Base-by-base conservation (phyloP, 495 filamentous ascomycete species). In the Geopyxis carbonaria region DNA sequence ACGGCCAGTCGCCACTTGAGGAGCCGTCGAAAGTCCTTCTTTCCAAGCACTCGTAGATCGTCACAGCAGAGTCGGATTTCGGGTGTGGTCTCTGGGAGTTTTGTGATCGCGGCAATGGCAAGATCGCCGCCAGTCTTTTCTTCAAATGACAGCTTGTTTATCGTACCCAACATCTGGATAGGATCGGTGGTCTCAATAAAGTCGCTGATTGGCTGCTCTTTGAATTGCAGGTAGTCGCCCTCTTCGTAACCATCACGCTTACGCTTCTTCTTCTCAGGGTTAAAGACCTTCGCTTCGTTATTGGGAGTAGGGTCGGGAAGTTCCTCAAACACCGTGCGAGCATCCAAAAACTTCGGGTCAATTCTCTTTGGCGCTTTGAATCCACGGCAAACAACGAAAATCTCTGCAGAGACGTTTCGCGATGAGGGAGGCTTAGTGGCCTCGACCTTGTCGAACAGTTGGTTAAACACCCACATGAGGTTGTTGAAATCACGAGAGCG, bases 161-260 rank as follows among this genome's bases (percentile, higher is more conserved):
- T 70, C 39, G 68, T 70, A 42, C 85, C 89, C 3, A 99, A 66
- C 57, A 99, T 93, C n/a, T 83, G 76, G 45, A 99, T 95, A 1
- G 89, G 89, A 56, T 99, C 89, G 1, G 69, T 73, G 2, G 82
- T 92, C 56, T 95, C 80, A 54, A 99, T 84, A 57, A 99, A 99
- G 32, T 94, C 82, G 51, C 74, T 84, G 1, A 81, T 84, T 0
- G 81, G 62, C 1, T 77, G 72, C 46, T 94, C 83, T 55, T 91
- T 91, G 63, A 76, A 86, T 53, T 94, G 85, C 4, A 73, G 86
- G 51, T 78, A 93, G 46, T 99, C 80, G 22, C 86, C 89, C 57
- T 95, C 89, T 53, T 93, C 85, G 47, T 99, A 99, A 64, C 89
- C 89, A 34, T 89, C 84, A 61, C 89, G 68, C 72, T 89, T 95